These are phyloP conservation scores for Mortierella sp. DNA, from an alignment of 371 early-diverging fungal species.

Conservation along the genomic window DNA sequence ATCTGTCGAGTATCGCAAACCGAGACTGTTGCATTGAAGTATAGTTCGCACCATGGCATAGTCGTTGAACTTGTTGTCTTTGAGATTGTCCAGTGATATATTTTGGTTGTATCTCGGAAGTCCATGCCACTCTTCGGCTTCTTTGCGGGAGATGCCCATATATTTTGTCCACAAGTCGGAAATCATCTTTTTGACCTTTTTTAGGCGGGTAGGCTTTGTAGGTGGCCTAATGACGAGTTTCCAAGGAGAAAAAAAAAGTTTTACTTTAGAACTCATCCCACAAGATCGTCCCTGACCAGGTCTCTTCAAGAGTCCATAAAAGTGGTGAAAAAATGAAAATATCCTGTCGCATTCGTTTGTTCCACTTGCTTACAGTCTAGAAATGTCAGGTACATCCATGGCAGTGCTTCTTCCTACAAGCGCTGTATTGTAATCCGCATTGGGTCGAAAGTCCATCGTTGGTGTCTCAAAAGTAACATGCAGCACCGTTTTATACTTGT, in stretches of 20 bases:
- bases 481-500: conserved; percentile 68
- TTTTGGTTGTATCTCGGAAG: conserved; percentile 53
- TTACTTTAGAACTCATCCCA: background rate
- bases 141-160: conserved; percentile 29
- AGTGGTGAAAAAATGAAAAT: background rate
- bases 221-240: conserved; percentile 27
- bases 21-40: conserved; percentile 70
- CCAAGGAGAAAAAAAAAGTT: background rate
- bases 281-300: conserved; percentile 3
- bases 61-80: conserved; percentile 65
- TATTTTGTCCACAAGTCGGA: conserved; percentile 30
- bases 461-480: conserved; percentile 63
- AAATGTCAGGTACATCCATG: conserved; percentile 25
- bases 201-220: conserved; percentile 7
- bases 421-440: conserved; percentile 70
- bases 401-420: conserved; percentile 36
- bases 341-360: background rate
- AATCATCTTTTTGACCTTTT: conserved; percentile 9
- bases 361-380: conserved; percentile 24
- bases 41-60: conserved; percentile 79
- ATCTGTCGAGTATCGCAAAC: conserved; percentile 76
- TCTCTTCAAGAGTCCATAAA: background rate
- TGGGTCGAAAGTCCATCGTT: conserved; percentile 68
- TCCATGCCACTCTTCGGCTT: conserved; percentile 55
- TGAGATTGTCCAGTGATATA: conserved; percentile 35